phyloP scores from a whole-genome alignment of 768 basidiomycete species.

The Leucocoprinus birnbaumii region DNA sequence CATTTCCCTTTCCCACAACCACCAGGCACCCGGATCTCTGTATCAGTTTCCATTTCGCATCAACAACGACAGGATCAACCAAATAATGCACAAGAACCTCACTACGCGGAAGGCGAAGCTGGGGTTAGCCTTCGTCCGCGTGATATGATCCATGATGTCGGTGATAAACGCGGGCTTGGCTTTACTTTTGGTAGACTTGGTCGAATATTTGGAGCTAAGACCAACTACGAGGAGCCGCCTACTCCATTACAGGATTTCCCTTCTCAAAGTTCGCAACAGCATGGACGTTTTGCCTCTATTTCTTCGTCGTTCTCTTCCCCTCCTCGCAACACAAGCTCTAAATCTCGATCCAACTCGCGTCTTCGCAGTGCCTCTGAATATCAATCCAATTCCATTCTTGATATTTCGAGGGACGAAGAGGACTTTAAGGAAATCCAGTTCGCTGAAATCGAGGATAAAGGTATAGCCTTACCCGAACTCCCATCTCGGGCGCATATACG shows the following conservation, averaged over 20 bases:
- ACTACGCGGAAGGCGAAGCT: neutral
- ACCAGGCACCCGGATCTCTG: neutral
- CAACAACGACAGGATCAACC: neutral
- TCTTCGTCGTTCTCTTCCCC: conserved; percentile 11
- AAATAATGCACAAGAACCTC: neutral
- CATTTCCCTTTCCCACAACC: neutral
- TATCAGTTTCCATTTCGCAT: neutral
- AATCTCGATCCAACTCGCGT: no score
- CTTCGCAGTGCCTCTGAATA: neutral
- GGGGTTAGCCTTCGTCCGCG: neutral
- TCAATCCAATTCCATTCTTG: no score
- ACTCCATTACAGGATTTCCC: no score
- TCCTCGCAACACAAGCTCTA: no score
- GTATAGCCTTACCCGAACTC: conserved; percentile 4
- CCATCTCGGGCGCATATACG: neutral
- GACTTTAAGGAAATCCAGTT: neutral
- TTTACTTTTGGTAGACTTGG: no score
- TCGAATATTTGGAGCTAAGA: no score
- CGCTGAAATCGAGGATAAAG: conserved; percentile 4
- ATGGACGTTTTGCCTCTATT: neutral
- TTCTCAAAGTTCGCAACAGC: neutral
- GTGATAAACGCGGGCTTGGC: neutral
- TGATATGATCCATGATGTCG: conserved; percentile 5
- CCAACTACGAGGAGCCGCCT: no score
- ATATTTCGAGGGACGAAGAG: no score